Evolutionary conservation across 768 basidiomycete species (phyloP), one percentile per base, ranked within the genome.

Genomic region (Naganishia friedmannii): DNA sequence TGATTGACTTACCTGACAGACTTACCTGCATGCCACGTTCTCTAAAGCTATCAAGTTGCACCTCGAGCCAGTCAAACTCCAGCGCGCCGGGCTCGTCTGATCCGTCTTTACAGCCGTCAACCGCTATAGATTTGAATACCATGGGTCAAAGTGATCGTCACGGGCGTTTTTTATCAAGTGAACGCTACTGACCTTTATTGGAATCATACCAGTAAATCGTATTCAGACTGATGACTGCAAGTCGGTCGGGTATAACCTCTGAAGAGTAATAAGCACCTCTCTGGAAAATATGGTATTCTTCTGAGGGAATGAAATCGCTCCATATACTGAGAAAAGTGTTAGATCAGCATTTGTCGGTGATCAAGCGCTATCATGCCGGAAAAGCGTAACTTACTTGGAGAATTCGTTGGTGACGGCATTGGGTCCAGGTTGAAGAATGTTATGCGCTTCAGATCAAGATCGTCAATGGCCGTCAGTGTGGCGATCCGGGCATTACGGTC

Each of bases 181-280:
- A 54, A 15, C 23, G 1, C 31, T n/a, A 13, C 83, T 69, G 66
- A 89, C 91, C 89, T 83, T 90, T 90, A 80, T 93, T 93, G 17
- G 89, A 88, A 78, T 91, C 90, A 79, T 90, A 94, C 83, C 91
- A 93, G 82, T 91, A 94, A 82, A 94, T 86, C 0, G 92, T 93
- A 80, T 93, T 96, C 65, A 94, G 83, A 73, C 89, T 89, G 76
- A 96, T 88, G 58, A 88, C 90, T 13, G 90, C 91, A 46, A 93
- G 74, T 68, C 86, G 76, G 72, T 88, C 84, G 0, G 90, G 89
- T 34, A 94, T 86, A 51, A 94, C 89, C 75, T 93, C 92, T 45
- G 86, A 83, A 2, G 89, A 85, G 75, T 84, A 94, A 81, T 94
- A 94, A 23, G 88, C 91, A n/a, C 93, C 92, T 39, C 90, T 85